Evolutionary conservation across 2,329 filamentous ascomycete species (phyloP), one percentile per base, ranked within the genome.

Genomic region (Colletotrichum chrysophilum): DNA sequence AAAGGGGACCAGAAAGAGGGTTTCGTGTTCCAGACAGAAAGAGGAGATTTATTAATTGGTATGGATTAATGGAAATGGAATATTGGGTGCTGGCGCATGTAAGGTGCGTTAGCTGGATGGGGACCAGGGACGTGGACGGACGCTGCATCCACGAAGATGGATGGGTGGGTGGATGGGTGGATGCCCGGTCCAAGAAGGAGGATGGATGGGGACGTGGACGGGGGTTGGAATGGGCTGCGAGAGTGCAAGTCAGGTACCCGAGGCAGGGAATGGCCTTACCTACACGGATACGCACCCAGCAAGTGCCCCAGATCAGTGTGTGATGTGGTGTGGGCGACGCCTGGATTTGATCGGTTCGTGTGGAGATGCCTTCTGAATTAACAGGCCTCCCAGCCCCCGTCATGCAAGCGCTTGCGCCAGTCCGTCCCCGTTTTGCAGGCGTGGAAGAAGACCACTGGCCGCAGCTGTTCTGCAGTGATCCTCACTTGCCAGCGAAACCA

Each of bases 31-130:
- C 48, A 28, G 58, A 65, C 73, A 75, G 74, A 65, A 32, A 67
- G 74, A 73, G 70, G 70, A 72, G 73, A 73, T 73, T 75, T 67
- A 75, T 72, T 69, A 73, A 75, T 75, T 66, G 43, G 43, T 48
- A 48, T 48, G 61, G 70, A 75, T 69, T 68, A 58, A 67, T 75
- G 61, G 66, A 43, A 67, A 67, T 75, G 68, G 66, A 43, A 43
- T 74, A 75, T 73, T 73, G 69, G 73, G 38, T 60, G 30, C 69
- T 48, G 43, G 43, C 43, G 43, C 43, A 60, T 28, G 70, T 72
- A 61, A 30, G 60, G 66, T 58, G 56, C 34, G 56, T 24, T 56
- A 36, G 24, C 18, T 66, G 34, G 62, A 26, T 26, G 21, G 62
- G 62, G 21, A 28, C 43, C 43, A n/a, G 43, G 43, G 43, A 48